Evolutionary conservation across 208 protist species (phyloP).

Genomic region (Trypanosoma brucei): DNA sequence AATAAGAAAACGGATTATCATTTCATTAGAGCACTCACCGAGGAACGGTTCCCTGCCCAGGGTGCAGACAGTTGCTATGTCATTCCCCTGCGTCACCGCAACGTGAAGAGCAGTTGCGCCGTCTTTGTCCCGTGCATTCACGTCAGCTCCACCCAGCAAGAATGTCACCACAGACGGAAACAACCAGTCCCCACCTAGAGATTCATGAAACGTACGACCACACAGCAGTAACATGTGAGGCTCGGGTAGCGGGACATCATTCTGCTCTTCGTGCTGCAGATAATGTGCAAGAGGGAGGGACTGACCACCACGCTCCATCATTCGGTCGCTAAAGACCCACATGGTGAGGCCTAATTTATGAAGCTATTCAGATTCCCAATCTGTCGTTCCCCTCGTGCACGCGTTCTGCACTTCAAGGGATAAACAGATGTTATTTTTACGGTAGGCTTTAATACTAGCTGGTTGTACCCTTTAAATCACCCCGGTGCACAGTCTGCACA

Average conservation of each 20-base stretch:
- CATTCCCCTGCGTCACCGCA: slow-evolving; percentile 27
- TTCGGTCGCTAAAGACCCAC: slow-evolving; percentile 37
- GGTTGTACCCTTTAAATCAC: no score
- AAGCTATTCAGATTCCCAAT: neutral
- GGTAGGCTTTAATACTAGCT: no score
- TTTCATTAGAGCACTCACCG: slow-evolving; percentile 33
- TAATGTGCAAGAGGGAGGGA: slow-evolving; percentile 53
- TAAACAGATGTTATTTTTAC: no score
- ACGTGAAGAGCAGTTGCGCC: slow-evolving; percentile 63
- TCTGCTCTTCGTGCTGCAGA: slow-evolving; percentile 20
- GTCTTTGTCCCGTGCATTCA: slow-evolving; percentile 39
- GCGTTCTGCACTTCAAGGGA: no score
- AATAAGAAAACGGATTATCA: slow-evolving; percentile 66
- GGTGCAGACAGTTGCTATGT: neutral
- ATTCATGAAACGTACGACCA: slow-evolving; percentile 49
- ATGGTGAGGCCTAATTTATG: slow-evolving; percentile 20
- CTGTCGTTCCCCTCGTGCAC: no score
- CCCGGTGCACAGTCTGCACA: no score
- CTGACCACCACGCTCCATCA: slow-evolving; percentile 28
- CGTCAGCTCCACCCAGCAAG: slow-evolving; percentile 46
- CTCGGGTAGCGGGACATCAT: slow-evolving; percentile 14
- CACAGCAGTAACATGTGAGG: slow-evolving; percentile 25
- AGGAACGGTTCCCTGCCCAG: slow-evolving; percentile 16
- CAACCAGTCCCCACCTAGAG: slow-evolving; percentile 20
- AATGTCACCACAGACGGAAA: slow-evolving; percentile 46